Percentiles rank a stretch among this genome's conserved stretches.
phyloP scores from a whole-genome alignment of 1,139 yeast species.

The Hyphopichia fennica region DNA sequence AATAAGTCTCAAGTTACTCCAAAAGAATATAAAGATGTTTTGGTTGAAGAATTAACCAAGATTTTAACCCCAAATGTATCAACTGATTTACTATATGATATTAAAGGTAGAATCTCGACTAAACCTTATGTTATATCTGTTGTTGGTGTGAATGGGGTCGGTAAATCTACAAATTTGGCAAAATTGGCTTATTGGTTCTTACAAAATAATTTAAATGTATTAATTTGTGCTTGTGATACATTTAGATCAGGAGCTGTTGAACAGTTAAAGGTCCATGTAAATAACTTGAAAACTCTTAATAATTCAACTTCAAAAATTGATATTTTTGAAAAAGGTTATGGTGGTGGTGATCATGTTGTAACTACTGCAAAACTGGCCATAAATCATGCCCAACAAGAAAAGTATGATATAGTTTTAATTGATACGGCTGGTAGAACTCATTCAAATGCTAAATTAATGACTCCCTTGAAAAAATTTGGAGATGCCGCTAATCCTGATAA shows the following conservation, averaged over 20 bases:
- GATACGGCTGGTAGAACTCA: slow-evolving; percentile 99
- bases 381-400: slow-evolving; percentile 54
- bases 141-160: slow-evolving; percentile 98
- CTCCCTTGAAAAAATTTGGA: slow-evolving; percentile 92
- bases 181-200: slow-evolving; percentile 94
- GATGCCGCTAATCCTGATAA: slow-evolving; percentile 94
- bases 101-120: slow-evolving; percentile 48
- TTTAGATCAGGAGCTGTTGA: slow-evolving; percentile 98
- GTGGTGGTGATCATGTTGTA: slow-evolving; percentile 91
- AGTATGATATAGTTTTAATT: slow-evolving; percentile 82
- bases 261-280: slow-evolving; percentile 91
- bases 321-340: slow-evolving; percentile 91
- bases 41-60: slow-evolving; percentile 75
- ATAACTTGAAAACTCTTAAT: slow-evolving; percentile 62
- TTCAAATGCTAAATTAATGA: slow-evolving; percentile 92
- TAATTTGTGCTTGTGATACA: slow-evolving; percentile 97
- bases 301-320: slow-evolving; percentile 55
- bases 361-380: slow-evolving; percentile 95
- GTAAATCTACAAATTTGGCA: slow-evolving; percentile 93
- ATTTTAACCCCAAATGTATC: slow-evolving; percentile 92
- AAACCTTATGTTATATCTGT: slow-evolving; percentile 91
- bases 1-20: slow-evolving; percentile 31
- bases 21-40: slow-evolving; percentile 49
- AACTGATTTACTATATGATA: slow-evolving; percentile 81
- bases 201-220: slow-evolving; percentile 82